These are phyloP conservation scores for Lecanosticta acicola DNA, from an alignment of 2,329 filamentous ascomycete genomes.

Conservation along the genomic window DNA sequence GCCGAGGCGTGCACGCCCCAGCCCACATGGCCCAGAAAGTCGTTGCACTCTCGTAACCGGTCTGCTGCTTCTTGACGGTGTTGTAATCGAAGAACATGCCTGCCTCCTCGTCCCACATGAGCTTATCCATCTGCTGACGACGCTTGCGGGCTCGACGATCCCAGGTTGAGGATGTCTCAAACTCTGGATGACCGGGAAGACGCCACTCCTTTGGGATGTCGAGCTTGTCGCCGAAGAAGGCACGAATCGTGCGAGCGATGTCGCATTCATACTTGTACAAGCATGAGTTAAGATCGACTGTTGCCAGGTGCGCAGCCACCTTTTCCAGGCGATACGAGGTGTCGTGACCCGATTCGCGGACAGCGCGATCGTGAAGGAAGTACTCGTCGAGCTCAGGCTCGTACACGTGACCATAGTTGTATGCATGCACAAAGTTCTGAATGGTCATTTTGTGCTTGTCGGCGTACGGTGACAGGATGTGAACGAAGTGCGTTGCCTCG, in stretches of 20 bases:
- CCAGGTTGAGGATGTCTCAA: constrained; percentile 81
- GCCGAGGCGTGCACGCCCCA: constrained; percentile 74
- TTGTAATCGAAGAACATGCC: constrained; percentile 99
- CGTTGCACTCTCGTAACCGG: constrained; percentile 81
- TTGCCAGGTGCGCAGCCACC: constrained; percentile 80
- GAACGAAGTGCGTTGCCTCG: constrained; percentile 78
- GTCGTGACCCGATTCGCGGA: constrained; percentile 94
- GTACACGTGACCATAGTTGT: constrained; percentile 69
- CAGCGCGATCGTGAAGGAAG: constrained; percentile 91
- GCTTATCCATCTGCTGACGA: constrained; percentile 82
- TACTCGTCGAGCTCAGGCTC: constrained; percentile 93
- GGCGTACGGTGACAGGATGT: constrained; percentile 74
- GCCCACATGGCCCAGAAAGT: constrained; percentile 99
- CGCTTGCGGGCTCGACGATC: constrained; percentile 80
- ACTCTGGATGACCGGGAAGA: constrained; percentile 56
- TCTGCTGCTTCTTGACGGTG: constrained; percentile 73
- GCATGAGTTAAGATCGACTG: constrained; percentile 88
- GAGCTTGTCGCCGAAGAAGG: constrained; percentile 75
- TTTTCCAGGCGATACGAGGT: constrained; percentile 90
- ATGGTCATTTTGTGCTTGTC: constrained; percentile 79
- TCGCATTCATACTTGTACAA: constrained; percentile 97
- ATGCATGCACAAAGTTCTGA: constrained; percentile 77
- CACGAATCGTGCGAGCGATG: constrained; percentile 80
- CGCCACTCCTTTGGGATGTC: constrained; percentile 79
- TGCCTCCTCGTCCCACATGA: constrained; percentile 84